Evolutionary conservation across 1,139 yeast species (phyloP).

Genomic region (Oligophagozyma castellii): DNA sequence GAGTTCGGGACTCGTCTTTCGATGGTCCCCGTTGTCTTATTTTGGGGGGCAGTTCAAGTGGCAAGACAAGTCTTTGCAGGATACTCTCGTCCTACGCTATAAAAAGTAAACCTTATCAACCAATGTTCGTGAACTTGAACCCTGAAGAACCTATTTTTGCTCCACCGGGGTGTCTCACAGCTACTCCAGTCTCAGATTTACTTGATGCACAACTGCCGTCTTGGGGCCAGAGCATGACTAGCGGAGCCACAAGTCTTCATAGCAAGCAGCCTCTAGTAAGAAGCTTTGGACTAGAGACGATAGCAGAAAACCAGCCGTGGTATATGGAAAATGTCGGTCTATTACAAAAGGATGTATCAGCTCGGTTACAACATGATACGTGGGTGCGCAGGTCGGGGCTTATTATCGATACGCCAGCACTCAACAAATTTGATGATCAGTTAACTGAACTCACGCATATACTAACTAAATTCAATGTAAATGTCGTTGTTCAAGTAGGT

Average conservation of each 20-base stretch:
- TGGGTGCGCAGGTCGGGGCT: constrained; percentile 45
- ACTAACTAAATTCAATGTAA: constrained; percentile 28
- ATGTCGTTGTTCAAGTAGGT: constrained; percentile 37
- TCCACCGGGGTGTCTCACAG: constrained; percentile 76
- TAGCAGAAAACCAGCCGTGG: constrained; percentile 44
- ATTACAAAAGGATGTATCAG: constrained; percentile 44
- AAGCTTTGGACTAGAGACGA: constrained; percentile 57
- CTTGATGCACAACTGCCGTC: constrained; percentile 64
- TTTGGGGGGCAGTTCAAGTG: constrained; percentile 59
- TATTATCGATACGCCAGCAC: constrained; percentile 72
- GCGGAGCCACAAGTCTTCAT: constrained; percentile 75
- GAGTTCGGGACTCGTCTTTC: constrained; percentile 31
- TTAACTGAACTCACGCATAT: constrained; percentile 23
- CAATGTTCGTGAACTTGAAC: constrained; percentile 66
- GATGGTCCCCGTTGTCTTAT: constrained; percentile 59
- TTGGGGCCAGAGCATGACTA: constrained; percentile 75
- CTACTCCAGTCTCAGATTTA: constrained; percentile 70
- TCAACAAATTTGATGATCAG: constrained; percentile 36
- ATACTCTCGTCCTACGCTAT: constrained; percentile 63
- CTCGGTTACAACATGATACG: constrained; percentile 46
- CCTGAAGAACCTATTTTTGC: constrained; percentile 70
- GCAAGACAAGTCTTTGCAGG: constrained; percentile 67
- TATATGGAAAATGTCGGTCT: constrained; percentile 44
- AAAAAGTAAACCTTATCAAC: constrained; percentile 49
- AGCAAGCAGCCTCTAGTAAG: constrained; percentile 82